These are phyloP conservation scores for Magnusiomyces magnusii DNA, from an alignment of 1,139 yeast species.

Conservation along the genomic window DNA sequence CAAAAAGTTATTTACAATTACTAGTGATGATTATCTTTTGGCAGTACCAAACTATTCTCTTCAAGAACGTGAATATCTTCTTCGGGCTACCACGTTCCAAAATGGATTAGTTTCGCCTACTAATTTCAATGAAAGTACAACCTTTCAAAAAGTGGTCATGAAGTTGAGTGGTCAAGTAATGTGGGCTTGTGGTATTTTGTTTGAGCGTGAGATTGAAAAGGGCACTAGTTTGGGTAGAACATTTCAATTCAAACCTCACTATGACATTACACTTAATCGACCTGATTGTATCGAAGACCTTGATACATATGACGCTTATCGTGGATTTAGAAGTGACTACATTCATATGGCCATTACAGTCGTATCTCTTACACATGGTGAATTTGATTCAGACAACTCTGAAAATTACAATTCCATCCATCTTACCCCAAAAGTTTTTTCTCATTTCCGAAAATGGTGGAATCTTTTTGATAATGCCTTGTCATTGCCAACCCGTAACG, in stretches of 20 bases:
- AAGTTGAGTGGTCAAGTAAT: constrained; percentile 44
- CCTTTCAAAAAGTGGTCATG: constrained; percentile 43
- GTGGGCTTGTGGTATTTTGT: constrained; percentile 45
- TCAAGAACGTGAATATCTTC: constrained; percentile 31
- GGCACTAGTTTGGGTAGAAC: constrained; percentile 37
- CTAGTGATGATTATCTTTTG: constrained; percentile 59
- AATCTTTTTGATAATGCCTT: constrained; percentile 57
- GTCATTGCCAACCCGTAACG: constrained; percentile 70
- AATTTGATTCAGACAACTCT: constrained; percentile 19
- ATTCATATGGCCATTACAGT: constrained; percentile 73
- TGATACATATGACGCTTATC: constrained; percentile 60
- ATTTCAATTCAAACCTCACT: constrained; percentile 58
- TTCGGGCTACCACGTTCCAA: constrained; percentile 19
- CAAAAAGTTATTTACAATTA: constrained; percentile 52
- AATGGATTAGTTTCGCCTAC: constrained; percentile 21
- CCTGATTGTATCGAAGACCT: constrained; percentile 50
- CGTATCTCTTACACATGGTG: constrained; percentile 37
- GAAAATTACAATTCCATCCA: constrained; percentile 58
- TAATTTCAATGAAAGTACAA: constrained; percentile 23
- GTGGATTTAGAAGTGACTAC: constrained; percentile 69
- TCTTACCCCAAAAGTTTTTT: constrained; percentile 60
- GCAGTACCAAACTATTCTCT: constrained; percentile 48
- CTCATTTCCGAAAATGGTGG: constrained; percentile 83
- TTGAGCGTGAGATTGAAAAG: constrained; percentile 36
- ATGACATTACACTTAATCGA: constrained; percentile 52